Evolutionary conservation across 2,329 filamentous ascomycete genomes (phyloP).

Genomic region (Epichloe scottii): DNA sequence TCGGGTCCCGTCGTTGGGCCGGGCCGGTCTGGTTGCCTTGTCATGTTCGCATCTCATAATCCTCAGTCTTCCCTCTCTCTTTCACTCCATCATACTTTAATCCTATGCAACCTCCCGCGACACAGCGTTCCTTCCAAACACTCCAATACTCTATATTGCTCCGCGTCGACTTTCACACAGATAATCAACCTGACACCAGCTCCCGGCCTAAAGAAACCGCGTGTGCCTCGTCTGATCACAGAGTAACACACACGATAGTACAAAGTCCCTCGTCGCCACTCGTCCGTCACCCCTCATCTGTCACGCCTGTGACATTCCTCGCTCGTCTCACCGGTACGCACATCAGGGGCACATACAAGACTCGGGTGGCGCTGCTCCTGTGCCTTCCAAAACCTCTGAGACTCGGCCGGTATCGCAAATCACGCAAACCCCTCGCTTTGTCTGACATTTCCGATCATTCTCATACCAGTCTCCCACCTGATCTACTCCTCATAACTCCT

Average conservation of each 20-base stretch:
- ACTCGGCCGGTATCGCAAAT: conserved; percentile 4
- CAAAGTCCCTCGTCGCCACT: conserved; percentile 3
- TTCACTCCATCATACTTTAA: not conserved
- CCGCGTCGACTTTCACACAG: not conserved
- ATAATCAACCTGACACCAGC: conserved; percentile 2
- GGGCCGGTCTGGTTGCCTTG: not conserved
- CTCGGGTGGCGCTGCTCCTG: not conserved
- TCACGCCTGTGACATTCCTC: conserved; percentile 5
- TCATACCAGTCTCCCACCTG: conserved; percentile 4
- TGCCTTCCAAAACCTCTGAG: conserved; percentile 5
- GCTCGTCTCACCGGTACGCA: conserved; percentile 2
- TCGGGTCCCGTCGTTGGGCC: not conserved
- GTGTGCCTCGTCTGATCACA: conserved; percentile 1
- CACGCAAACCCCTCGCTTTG: conserved; percentile 1
- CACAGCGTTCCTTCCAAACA: conserved; percentile 3
- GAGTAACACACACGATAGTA: conserved; percentile 2
- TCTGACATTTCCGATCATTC: conserved; percentile 5
- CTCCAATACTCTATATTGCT: not conserved
- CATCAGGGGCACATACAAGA: conserved; percentile 8
- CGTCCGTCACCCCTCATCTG: conserved; percentile 6
- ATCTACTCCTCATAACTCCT: not conserved
- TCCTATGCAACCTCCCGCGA: conserved; percentile 6
- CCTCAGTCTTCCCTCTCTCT: not conserved
- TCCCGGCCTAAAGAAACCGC: conserved; percentile 1
- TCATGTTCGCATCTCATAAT: conserved; percentile 1